These are phyloP conservation scores for Ascochyta rabiei DNA, from an alignment of 2,329 filamentous ascomycete genomes.

Conservation along the genomic window DNA sequence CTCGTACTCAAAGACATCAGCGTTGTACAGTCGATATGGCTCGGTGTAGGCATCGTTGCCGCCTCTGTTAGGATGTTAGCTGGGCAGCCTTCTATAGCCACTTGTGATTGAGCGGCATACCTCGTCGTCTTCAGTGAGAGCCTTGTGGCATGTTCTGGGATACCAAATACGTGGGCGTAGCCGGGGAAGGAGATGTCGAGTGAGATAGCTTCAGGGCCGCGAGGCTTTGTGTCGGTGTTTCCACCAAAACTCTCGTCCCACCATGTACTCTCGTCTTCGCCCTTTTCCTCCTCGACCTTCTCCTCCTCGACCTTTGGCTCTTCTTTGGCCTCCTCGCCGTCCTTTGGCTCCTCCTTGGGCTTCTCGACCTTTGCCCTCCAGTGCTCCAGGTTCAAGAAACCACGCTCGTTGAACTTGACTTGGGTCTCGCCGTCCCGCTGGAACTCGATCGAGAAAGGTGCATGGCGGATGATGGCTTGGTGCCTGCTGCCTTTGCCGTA, in stretches of 20 bases:
- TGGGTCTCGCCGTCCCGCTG: conserved; percentile 81
- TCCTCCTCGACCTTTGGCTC: conserved; percentile 51
- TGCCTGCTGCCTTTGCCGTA: conserved; percentile 80
- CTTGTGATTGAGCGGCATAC: conserved; percentile 38
- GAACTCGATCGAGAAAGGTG: conserved; percentile 86
- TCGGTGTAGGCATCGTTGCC: conserved; percentile 84
- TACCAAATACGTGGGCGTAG: conserved; percentile 91
- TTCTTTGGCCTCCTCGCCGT: conserved; percentile 54
- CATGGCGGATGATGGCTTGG: conserved; percentile 81
- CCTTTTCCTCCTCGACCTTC: conserved; percentile 50
- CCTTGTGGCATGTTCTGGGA: conserved; percentile 89
- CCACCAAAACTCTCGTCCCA: conserved; percentile 98
- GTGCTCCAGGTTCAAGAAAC: conserved; percentile 90
- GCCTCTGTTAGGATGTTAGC: conserved; percentile 56
- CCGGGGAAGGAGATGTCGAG: conserved; percentile 91
- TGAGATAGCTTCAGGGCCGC: conserved; percentile 88
- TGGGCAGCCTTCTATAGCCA: no score
- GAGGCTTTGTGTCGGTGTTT: conserved; percentile 94
- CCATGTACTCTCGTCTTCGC: conserved; percentile 86
- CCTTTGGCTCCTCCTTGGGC: conserved; percentile 55
- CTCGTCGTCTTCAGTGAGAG: conserved; percentile 89
- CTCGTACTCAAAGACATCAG: conserved; percentile 97
- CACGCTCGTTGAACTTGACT: conserved; percentile 87
- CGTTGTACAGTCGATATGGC: conserved; percentile 93
- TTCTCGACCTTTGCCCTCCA: conserved; percentile 88